Percentiles rank a stretch among this genome's conserved stretches.
These are phyloP conservation scores for Aureobasidium sp. DNA, from an alignment of 2,329 filamentous ascomycete genomes.

Conservation along the genomic window DNA sequence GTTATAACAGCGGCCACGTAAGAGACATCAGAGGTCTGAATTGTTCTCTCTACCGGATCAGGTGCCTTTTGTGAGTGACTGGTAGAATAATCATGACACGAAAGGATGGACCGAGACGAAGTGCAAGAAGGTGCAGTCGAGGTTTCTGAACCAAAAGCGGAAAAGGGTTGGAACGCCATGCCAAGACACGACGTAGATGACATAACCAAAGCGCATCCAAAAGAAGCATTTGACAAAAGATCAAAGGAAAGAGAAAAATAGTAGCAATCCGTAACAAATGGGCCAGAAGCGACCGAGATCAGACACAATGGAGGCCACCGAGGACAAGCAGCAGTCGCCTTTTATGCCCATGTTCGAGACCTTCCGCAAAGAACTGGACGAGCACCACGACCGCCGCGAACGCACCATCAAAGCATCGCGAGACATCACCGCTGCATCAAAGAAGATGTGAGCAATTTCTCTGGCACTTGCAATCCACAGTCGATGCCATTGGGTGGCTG, in stretches of 20 bases:
- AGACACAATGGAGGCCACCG: conserved; percentile 19
- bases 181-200: not conserved
- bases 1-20: too few relatives aligned
- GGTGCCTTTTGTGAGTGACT: too few relatives aligned
- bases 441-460: conserved; percentile 73
- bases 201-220: conserved; percentile 9
- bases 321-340: conserved; percentile 30
- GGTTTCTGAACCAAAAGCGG: not conserved
- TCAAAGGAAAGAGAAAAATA: not conserved
- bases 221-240: not conserved
- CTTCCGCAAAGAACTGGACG: conserved; percentile 82
- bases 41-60: too few relatives aligned
- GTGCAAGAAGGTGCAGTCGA: not conserved
- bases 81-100: not conserved
- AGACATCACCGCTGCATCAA: conserved; percentile 88
- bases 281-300: conserved; percentile 19
- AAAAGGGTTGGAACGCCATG: not conserved
- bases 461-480: not conserved
- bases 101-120: not conserved
- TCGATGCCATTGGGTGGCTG: conserved; percentile 18
- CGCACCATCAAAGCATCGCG: conserved; percentile 82
- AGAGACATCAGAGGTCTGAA: too few relatives aligned
- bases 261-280: conserved; percentile 13
- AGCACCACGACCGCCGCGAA: conserved; percentile 89
- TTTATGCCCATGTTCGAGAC: conserved; percentile 68